phyloP scores from a whole-genome alignment of 2,329 filamentous ascomycete genomes.

The Alternaria burnsii region DNA sequence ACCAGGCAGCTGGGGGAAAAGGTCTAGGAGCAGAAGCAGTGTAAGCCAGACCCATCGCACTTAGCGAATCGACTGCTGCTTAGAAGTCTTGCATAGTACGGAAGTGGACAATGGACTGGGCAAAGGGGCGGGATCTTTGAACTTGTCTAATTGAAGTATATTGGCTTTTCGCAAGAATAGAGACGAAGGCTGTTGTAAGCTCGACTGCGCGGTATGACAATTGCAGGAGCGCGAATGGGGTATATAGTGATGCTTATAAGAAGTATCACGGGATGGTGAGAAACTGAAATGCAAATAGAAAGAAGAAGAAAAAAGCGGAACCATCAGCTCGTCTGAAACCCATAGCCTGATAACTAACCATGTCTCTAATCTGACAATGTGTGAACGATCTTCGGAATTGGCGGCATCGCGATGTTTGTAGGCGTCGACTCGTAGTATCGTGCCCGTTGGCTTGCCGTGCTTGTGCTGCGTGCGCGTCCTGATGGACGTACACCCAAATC shows the following conservation, averaged over 20 bases:
- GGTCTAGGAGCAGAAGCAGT: background rate
- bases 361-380: constrained; percentile 31
- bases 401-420: constrained; percentile 25
- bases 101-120: background rate
- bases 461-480: constrained; percentile 38
- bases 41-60: background rate
- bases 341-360: background rate
- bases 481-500: constrained; percentile 26
- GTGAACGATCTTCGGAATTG: constrained; percentile 43
- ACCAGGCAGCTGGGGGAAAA: background rate
- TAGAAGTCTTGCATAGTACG: background rate
- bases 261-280: background rate
- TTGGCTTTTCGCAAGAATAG: background rate
- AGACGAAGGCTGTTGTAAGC: background rate
- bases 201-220: background rate
- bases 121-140: background rate
- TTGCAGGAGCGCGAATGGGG: background rate
- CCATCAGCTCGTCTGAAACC: background rate
- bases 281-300: background rate
- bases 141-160: background rate
- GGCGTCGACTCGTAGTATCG: constrained; percentile 45
- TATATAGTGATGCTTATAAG: constrained; percentile 1
- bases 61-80: background rate
- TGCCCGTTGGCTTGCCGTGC: constrained; percentile 33
- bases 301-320: background rate